Base-by-base conservation (phyloP, 1,139 yeast genomes). In the Suhomyces bolitotheri region DNA sequence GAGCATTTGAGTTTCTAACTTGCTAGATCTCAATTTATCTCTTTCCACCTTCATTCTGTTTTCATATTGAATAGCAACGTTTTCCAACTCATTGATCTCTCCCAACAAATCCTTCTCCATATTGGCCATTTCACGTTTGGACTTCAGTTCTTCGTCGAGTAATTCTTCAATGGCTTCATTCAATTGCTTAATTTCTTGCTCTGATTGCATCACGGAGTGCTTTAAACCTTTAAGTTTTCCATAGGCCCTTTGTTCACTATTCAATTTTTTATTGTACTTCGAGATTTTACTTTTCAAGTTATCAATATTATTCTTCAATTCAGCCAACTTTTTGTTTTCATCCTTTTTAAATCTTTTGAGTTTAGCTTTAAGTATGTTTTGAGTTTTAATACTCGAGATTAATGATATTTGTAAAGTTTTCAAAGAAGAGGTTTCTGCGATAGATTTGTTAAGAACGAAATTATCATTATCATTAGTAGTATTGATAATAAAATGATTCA, bases 351-450 rank as follows among this genome's bases (percentile, higher is more conserved):
- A 60, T 47, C 80, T 82, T 54, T 77, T 81, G 47, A 77, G 54
- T 40, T 73, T 75, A 4, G 62, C 43, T 47, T 72, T 74, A 40
- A 77, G 76, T 30, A 71, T 67, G 21, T 68, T 65, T 38, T 81
- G 60, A 37, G 74, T 76, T 17, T 75, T 74, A 44, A 79, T 73
- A 0, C 87, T 77, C 0, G 88, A 76, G 22, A 73, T 62, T 33
- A 83, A 74, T 32, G 87, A 78, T 34, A 75, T 75, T 50, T 80
- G 82, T 28, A 83, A 63, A 0, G 89, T 82, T 14, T 71, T 62
- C 33, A 80, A 49, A 1, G 86, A 78, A 1, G 85, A 62, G 1
- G 69, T 60, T 33, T 56, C 62, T 7, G 62, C 64, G 13, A 60
- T 54, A 2, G 73, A 65, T 33, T 64, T 62, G 16, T 66, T 66